These are phyloP conservation scores for Pseudopyricularia javanii DNA, from an alignment of 2,329 filamentous ascomycete genomes.

Conservation along the genomic window DNA sequence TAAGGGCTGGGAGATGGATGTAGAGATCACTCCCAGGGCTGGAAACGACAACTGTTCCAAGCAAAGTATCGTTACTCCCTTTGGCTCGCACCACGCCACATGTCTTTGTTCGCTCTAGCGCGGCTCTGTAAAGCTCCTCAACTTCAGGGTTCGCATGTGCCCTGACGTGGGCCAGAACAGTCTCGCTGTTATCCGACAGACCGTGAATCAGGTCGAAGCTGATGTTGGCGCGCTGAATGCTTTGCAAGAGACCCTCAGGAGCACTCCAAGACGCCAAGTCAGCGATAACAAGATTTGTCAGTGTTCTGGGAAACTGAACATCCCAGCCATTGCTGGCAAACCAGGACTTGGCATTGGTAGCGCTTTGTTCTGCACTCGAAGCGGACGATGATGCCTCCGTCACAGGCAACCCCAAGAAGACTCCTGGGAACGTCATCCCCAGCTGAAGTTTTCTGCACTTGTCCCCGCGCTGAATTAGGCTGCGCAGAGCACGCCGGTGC, in stretches of 20 bases:
- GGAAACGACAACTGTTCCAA: slow-evolving; percentile 73
- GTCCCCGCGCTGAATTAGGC: slow-evolving; percentile 57
- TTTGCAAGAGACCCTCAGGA: slow-evolving; percentile 65
- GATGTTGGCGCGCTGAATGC: slow-evolving; percentile 58
- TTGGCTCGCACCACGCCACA: slow-evolving; percentile 80
- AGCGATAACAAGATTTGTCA: slow-evolving; percentile 59
- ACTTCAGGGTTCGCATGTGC: slow-evolving; percentile 66
- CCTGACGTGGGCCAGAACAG: slow-evolving; percentile 63
- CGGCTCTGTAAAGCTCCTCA: slow-evolving; percentile 66
- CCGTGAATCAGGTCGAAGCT: slow-evolving; percentile 78
- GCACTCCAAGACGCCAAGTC: slow-evolving; percentile 63
- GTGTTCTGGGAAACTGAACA: slow-evolving; percentile 41
- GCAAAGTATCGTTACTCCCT: slow-evolving; percentile 47
- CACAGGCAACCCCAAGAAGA: slow-evolving; percentile 72
- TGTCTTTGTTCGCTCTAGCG: slow-evolving; percentile 55
- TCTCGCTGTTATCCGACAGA: slow-evolving; percentile 55
- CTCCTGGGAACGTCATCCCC: slow-evolving; percentile 68
- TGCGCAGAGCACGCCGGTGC: slow-evolving; percentile 72
- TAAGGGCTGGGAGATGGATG: slow-evolving; percentile 55
- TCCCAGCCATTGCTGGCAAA: slow-evolving; percentile 90
- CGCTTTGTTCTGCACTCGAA: slow-evolving; percentile 24
- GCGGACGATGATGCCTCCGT: neutral
- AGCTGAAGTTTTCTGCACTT: slow-evolving; percentile 59
- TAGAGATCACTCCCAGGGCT: slow-evolving; percentile 56
- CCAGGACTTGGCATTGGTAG: slow-evolving; percentile 50